phyloP scores from a whole-genome alignment of 2,329 filamentous ascomycete genomes.

The Trichophyton simii region DNA sequence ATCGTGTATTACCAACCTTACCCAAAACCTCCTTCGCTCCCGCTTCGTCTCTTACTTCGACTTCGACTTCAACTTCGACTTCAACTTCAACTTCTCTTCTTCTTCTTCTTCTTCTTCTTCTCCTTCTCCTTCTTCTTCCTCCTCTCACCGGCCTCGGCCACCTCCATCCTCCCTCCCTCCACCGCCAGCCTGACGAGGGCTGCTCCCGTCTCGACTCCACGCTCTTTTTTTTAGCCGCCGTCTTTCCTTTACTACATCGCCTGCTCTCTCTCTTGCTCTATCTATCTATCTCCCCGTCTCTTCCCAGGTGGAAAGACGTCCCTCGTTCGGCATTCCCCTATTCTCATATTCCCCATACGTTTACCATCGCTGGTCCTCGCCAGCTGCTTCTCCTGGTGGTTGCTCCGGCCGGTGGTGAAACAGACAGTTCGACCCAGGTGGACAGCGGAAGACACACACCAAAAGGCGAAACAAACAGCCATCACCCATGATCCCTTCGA shows the following conservation, averaged over 20 bases:
- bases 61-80: too few species aligned
- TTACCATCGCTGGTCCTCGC: too few species aligned
- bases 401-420: not conserved
- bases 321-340: not conserved
- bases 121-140: not conserved
- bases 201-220: not conserved
- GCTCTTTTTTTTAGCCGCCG: not conserved
- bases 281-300: not conserved
- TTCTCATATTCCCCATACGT: not conserved
- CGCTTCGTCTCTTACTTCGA: too few species aligned
- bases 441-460: not conserved
- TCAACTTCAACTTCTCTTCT: not conserved
- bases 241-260: not conserved
- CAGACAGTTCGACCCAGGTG: not conserved
- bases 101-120: not conserved
- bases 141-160: not conserved
- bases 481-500: not conserved
- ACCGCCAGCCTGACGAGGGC: too few species aligned
- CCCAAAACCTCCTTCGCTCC: too few species aligned
- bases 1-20: too few species aligned
- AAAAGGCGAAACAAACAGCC: not conserved
- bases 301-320: conserved; percentile 19
- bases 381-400: not conserved
- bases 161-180: not conserved
- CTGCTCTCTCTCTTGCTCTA: too few species aligned